Percentiles rank a stretch among this genome's conserved stretches.
These are phyloP conservation scores for Suillus sp. DNA, from an alignment of 768 basidiomycete species.

Conservation along the genomic window DNA sequence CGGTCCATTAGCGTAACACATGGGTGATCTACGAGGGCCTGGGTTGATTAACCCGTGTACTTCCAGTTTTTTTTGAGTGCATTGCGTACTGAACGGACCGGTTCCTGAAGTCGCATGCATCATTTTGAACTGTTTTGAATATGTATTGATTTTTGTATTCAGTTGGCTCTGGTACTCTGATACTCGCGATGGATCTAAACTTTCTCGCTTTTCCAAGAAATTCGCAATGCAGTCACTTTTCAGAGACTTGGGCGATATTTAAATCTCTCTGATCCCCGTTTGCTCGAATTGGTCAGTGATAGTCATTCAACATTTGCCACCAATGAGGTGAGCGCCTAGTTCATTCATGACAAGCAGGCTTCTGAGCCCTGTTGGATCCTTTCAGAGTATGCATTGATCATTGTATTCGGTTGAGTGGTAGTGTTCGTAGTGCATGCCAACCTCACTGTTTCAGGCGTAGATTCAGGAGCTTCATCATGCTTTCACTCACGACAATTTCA, in stretches of 20 bases:
- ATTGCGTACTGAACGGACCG: too few species aligned
- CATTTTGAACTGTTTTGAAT: not conserved
- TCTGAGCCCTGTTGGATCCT: not conserved
- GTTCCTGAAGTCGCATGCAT: not conserved
- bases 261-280: not conserved
- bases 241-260: not conserved
- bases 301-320: not conserved
- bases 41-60: not conserved
- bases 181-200: not conserved
- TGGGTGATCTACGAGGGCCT: not conserved
- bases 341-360: not conserved
- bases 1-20: not conserved
- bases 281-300: not conserved
- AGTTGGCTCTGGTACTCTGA: not conserved
- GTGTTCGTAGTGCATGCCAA: not conserved
- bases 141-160: not conserved
- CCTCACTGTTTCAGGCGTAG: not conserved
- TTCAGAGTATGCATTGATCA: not conserved
- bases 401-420: not conserved
- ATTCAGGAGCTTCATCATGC: not conserved
- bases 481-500: not conserved
- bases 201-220: not conserved
- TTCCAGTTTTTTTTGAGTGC: not conserved
- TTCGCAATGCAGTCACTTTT: not conserved
- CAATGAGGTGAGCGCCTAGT: not conserved